Percentiles rank a stretch among this genome's conserved stretches.
These are phyloP conservation scores for Taphrina flavorubra DNA, from an alignment of 1,139 yeast species.

Conservation along the genomic window DNA sequence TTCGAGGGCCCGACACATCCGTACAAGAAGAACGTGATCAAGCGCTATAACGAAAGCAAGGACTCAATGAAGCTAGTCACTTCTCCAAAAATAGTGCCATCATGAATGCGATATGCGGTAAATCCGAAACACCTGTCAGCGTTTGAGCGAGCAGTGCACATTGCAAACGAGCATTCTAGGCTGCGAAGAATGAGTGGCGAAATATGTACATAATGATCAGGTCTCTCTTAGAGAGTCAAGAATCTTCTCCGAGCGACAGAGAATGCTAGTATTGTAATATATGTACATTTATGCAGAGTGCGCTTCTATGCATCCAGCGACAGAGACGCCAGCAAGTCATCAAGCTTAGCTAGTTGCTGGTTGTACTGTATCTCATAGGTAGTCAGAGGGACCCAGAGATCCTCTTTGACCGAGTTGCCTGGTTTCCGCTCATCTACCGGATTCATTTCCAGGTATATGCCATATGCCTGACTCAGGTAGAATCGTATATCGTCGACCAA, in stretches of 20 bases:
- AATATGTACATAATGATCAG: slow-evolving; percentile 1
- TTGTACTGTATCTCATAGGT: slow-evolving; percentile 46
- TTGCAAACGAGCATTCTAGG: background rate
- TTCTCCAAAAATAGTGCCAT: background rate
- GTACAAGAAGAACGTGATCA: slow-evolving; percentile 72
- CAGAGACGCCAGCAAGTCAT: slow-evolving; percentile 45
- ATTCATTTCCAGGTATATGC: slow-evolving; percentile 51
- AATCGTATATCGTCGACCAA: slow-evolving; percentile 76
- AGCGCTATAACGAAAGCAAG: slow-evolving; percentile 23
- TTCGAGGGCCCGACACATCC: slow-evolving; percentile 91
- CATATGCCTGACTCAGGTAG: slow-evolving; percentile 62
- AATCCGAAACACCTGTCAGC: background rate
- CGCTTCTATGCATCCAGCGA: slow-evolving; percentile 45
- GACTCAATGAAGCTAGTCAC: background rate
- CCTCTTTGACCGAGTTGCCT: slow-evolving; percentile 42
- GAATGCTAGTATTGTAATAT: background rate
- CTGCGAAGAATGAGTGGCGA: background rate
- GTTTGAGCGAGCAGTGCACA: background rate
- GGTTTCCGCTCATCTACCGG: slow-evolving; percentile 42
- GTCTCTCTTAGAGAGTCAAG: too few species aligned
- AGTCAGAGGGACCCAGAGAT: slow-evolving; percentile 44
- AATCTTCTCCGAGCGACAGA: background rate
- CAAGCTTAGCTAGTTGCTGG: slow-evolving; percentile 45
- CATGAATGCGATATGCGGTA: background rate
- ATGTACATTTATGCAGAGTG: slow-evolving; percentile 7